phyloP scores from a whole-genome alignment of 495 filamentous ascomycete genomes.

The Parathielavia hyrcaniae region DNA sequence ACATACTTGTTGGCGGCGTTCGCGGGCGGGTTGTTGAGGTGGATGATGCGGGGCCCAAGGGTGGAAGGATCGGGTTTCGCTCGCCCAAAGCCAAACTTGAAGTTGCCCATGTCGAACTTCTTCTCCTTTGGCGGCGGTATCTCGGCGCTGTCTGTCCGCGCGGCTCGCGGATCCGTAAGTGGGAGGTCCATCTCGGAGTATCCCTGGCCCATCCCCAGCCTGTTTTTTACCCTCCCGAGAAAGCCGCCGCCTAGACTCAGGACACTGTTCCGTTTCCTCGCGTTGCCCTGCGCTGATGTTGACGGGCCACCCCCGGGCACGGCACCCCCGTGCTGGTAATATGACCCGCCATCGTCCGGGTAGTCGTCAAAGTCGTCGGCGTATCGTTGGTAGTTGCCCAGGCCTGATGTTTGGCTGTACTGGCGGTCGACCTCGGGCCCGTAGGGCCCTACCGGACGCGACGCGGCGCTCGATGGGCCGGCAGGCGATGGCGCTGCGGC shows the following conservation, averaged over 20 bases:
- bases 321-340: conserved; percentile 58
- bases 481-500: conserved; percentile 39
- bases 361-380: conserved; percentile 76
- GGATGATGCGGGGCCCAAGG: conserved; percentile 85
- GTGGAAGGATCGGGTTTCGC: conserved; percentile 82
- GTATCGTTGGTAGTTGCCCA: conserved; percentile 85
- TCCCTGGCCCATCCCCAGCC: conserved; percentile 83
- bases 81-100: conserved; percentile 93
- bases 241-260: conserved; percentile 79
- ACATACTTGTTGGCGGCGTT: conserved; percentile 84
- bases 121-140: conserved; percentile 43
- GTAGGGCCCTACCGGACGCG: conserved; percentile 52
- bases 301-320: conserved; percentile 41
- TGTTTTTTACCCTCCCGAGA: conserved; percentile 78
- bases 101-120: conserved; percentile 61
- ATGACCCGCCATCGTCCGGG: conserved; percentile 66
- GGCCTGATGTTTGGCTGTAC: conserved; percentile 78
- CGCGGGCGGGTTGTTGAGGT: conserved; percentile 94
- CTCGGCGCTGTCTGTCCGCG: conserved; percentile 29
- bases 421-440: conserved; percentile 39
- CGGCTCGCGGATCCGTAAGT: conserved; percentile 61
- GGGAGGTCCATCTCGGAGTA: conserved; percentile 99
- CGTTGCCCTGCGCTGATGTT: conserved; percentile 44
- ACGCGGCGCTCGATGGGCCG: conserved; percentile 31
- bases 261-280: conserved; percentile 77